These are phyloP conservation scores for Camelina hispida DNA, from an alignment of 345 rosid genomes.

Conservation along the genomic window DNA sequence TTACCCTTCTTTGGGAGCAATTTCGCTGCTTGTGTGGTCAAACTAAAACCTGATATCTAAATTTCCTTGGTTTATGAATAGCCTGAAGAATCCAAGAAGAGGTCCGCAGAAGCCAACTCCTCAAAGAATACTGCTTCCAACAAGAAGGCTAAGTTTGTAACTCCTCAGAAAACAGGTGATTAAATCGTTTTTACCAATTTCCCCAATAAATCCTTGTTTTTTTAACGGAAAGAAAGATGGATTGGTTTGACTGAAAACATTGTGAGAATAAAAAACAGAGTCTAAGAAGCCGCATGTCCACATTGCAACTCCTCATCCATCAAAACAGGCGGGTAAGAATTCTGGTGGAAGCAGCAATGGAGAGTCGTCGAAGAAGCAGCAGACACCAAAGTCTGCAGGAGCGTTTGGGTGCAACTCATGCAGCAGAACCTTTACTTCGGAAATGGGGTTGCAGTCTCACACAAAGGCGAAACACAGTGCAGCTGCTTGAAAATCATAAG, in stretches of 20 bases:
- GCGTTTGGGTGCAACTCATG: conserved; percentile 64
- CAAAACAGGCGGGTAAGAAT: conserved; percentile 60
- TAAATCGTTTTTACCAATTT: conserved; percentile 6
- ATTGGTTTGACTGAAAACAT: background rate
- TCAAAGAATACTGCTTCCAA: conserved; percentile 52
- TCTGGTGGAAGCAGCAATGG: conserved; percentile 47
- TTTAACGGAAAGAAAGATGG: background rate
- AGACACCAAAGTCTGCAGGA: conserved; percentile 52
- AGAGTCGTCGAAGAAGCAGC: conserved; percentile 55
- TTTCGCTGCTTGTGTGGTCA: background rate
- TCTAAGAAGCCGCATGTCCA: conserved; percentile 64
- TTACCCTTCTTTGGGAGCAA: background rate
- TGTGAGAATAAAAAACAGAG: conserved; percentile 46
- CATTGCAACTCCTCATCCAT: conserved; percentile 76
- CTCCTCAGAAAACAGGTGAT: conserved; percentile 76
- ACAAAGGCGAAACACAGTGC: conserved; percentile 77
- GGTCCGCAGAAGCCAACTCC: conserved; percentile 53
- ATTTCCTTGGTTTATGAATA: conserved; percentile 20
- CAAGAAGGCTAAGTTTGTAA: conserved; percentile 75
- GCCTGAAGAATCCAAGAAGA: conserved; percentile 70
- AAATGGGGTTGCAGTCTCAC: conserved; percentile 72
- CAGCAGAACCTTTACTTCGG: conserved; percentile 72
- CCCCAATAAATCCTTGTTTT: conserved; percentile 6
- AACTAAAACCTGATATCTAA: conserved; percentile 21
- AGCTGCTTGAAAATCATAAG: conserved; percentile 40